Conservation (phyloP, 2,329 filamentous ascomycete species). For the Tolypocladium amazonense region DNA sequence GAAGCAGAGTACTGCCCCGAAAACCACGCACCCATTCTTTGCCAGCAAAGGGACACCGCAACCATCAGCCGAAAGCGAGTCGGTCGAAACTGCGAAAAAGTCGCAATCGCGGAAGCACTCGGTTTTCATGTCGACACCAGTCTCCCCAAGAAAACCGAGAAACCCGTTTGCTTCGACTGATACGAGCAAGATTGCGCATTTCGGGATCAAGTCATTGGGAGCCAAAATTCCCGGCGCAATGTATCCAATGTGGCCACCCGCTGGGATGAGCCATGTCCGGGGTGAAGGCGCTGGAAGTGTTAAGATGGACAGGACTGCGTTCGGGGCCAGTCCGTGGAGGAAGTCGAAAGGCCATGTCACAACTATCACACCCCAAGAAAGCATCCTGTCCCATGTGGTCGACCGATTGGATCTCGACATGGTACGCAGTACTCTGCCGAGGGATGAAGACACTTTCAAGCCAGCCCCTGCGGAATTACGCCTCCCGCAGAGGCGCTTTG, state of each 20-base stretch:
- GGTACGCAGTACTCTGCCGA: conserved; percentile 17
- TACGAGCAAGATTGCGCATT: conserved; percentile 20
- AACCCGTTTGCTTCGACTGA: conserved; percentile 17
- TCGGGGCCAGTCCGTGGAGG: conserved; percentile 14
- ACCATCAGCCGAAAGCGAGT: conserved; percentile 8
- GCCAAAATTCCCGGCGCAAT: conserved; percentile 55
- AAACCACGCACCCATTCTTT: conserved; percentile 33
- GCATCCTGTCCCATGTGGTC: conserved; percentile 24
- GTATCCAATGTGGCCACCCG: conserved; percentile 62
- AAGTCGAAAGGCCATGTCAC: conserved; percentile 41
- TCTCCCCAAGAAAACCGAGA: conserved; percentile 35
- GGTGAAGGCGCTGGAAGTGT: conserved; percentile 19
- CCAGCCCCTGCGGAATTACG: conserved; percentile 39
- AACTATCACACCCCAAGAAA: conserved; percentile 29
- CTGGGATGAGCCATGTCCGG: conserved; percentile 53
- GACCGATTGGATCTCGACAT: conserved; percentile 13
- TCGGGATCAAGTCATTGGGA: conserved; percentile 31
- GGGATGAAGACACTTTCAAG: conserved; percentile 26
- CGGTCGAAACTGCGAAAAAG: conserved; percentile 11
- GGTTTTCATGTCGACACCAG: conserved; percentile 42
- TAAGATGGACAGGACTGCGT: not conserved
- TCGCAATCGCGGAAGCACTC: conserved; percentile 21
- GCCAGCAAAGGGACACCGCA: conserved; percentile 19
- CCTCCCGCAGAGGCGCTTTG: conserved; percentile 44
- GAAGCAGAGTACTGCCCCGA: conserved; percentile 13